Percentiles rank a stretch among this genome's conserved stretches.
Evolutionary conservation across 2,329 filamentous ascomycete species (phyloP).

Genomic region (Thielaviopsis euricoi): DNA sequence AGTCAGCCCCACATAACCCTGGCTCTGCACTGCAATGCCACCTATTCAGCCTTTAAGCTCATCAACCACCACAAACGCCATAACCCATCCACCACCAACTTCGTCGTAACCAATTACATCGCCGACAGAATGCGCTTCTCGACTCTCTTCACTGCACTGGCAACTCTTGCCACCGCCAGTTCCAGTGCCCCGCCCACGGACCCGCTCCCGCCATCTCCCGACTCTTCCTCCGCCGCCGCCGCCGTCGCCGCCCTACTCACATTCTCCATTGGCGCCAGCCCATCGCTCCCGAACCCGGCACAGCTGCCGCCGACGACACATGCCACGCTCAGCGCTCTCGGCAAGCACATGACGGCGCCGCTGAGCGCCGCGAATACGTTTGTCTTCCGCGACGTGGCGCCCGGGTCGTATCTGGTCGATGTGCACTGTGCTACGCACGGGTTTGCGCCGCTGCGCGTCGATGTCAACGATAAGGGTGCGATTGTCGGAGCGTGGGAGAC

Average conservation of each 20-base stretch:
- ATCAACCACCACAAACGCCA: not conserved
- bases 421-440: constrained; percentile 57
- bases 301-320: constrained; percentile 49
- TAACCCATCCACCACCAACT: not conserved
- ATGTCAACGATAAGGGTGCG: constrained; percentile 68
- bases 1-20: not conserved
- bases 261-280: constrained; percentile 29
- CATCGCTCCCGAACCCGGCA: constrained; percentile 30
- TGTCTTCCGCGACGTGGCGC: constrained; percentile 54
- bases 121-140: constrained; percentile 21
- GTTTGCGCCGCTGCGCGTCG: constrained; percentile 68
- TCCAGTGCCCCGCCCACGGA: constrained; percentile 24
- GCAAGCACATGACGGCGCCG: constrained; percentile 32
- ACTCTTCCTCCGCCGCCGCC: constrained; percentile 18
- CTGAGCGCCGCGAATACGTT: constrained; percentile 56
- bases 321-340: constrained; percentile 36
- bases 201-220: constrained; percentile 22
- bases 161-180: constrained; percentile 21
- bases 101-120: not conserved
- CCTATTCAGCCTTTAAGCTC: not conserved
- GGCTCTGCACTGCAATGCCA: not conserved
- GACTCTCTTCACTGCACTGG: constrained; percentile 15
- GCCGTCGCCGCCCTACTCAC: constrained; percentile 23
- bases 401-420: constrained; percentile 66
- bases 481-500: constrained; percentile 61